Base-by-base conservation (phyloP, 1,284 basidiomycete genomes). In the Ustilago nuda region DNA sequence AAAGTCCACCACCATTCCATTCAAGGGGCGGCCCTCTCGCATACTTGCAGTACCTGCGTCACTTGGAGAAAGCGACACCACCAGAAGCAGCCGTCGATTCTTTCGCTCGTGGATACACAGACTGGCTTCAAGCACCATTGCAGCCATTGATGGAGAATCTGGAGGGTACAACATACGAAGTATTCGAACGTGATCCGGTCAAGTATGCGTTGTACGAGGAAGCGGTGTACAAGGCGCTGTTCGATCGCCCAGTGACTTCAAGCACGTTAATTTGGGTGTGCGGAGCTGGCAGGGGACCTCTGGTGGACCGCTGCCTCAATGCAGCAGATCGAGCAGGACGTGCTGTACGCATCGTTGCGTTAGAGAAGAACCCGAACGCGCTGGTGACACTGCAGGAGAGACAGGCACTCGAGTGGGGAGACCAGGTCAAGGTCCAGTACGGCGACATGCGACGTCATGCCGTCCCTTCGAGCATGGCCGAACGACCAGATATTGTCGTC, bases 121-220 rank as follows among this genome's bases (percentile, higher is more conserved):
- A 99, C 86, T 98, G 92, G 87, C 88, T 99, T 27, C 97, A 99
- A 87, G 93, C 94, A 9, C 97, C 97, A 0, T 87, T 99, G 62
- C 86, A 96, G 92, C 97, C 97, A 11, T 87, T 99, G 80, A 95
- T 97, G 92, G 95, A 99, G 85, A 95, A 99, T 85, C 88, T 99
- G 66, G 94, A 94, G 82, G 95, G 93, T 79, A 90, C 92, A 64
- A 98, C 95, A 8, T 99, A 99, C 86, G 94, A 98, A 83, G 94
- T 94, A 8, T 99, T 99, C 82, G 97, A 99, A 85, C 91, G 94
- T 82, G 97, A 99, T 87, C 95, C 97, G 0, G 92, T 98, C 76
- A 99, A 99, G 87, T 99, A 99, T 84, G 87, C 89, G 57, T 92
- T 94, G 78, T 99, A 99, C 86, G 97, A 99, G 87, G 93, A 98